Conservation (phyloP, 78 protist species). For the Trichosphaerium sp. region DNA sequence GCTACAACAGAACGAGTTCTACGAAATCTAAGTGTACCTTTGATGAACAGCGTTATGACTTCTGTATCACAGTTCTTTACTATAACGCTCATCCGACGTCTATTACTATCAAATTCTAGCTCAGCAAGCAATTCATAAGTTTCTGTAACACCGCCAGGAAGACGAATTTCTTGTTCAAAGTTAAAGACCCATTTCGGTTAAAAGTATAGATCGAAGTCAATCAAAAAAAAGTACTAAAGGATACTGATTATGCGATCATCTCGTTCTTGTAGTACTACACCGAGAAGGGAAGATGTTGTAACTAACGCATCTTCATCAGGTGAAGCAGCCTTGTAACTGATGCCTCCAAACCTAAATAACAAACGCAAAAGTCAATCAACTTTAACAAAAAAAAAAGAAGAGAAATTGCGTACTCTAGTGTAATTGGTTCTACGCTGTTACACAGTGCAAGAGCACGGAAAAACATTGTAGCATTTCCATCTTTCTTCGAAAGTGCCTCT, state of each 20-base stretch:
- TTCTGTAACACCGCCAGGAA: not conserved
- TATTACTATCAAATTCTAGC: constrained; percentile 59
- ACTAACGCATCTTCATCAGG: constrained; percentile 90
- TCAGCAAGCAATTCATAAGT: constrained; percentile 32
- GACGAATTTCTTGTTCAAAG: not conserved
- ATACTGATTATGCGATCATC: too few relatives aligned
- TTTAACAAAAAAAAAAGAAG: too few relatives aligned
- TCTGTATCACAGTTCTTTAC: constrained; percentile 1
- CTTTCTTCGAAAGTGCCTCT: too few relatives aligned
- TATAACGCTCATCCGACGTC: constrained; percentile 71
- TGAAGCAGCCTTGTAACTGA: constrained; percentile 62
- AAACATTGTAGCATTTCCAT: too few relatives aligned
- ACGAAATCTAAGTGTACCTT: too few relatives aligned
- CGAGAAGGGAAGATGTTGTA: constrained; percentile 43
- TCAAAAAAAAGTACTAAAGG: too few relatives aligned
- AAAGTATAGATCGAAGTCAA: not conserved
- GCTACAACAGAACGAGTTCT: too few relatives aligned
- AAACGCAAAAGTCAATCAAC: too few relatives aligned
- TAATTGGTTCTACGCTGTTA: too few relatives aligned
- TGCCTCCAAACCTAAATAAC: not conserved
- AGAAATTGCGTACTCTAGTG: too few relatives aligned
- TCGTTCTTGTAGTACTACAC: constrained; percentile 52
- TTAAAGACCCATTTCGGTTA: not conserved
- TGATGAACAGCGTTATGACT: constrained; percentile 23
- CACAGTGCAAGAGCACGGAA: too few relatives aligned